A percentile compares a stretch with the other conserved stretches of the same genome.
These are phyloP conservation scores for Globisporangium nunn DNA, from an alignment of 352 stramenopile species.

Conservation along the genomic window DNA sequence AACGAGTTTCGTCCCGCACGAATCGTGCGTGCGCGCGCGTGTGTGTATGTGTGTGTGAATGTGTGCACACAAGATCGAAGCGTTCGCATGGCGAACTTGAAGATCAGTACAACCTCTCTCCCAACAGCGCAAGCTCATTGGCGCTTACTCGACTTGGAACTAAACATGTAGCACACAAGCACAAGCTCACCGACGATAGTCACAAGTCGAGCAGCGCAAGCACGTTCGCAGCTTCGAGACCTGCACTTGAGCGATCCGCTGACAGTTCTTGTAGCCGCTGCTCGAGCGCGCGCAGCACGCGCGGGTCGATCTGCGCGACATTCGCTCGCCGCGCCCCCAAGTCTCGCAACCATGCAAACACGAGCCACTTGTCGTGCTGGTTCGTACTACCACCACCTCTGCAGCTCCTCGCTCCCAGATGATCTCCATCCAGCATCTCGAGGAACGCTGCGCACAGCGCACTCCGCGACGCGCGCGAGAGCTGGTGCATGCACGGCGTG, in stretches of 20 bases:
- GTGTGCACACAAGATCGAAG: too few relatives aligned
- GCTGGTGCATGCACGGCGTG: slow-evolving; percentile 21
- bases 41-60: not conserved
- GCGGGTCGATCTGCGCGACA: slow-evolving; percentile 27
- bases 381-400: not conserved
- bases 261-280: slow-evolving; percentile 23
- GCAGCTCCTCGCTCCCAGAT: not conserved
- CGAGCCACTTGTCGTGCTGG: slow-evolving; percentile 24
- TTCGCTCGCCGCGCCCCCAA: slow-evolving; percentile 7
- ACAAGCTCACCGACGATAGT: not conserved
- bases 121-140: too few relatives aligned
- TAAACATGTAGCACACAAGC: too few relatives aligned
- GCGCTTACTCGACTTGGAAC: too few relatives aligned
- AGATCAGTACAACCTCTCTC: not conserved
- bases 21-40: too few relatives aligned
- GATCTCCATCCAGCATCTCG: slow-evolving; percentile 27
- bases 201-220: slow-evolving; percentile 23
- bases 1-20: not conserved
- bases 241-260: slow-evolving; percentile 18
- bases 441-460: slow-evolving; percentile 52
- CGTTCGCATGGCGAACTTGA: not conserved
- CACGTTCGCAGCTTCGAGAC: slow-evolving; percentile 31
- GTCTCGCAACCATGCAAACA: slow-evolving; percentile 39
- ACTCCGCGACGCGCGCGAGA: slow-evolving; percentile 28
- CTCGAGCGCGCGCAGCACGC: slow-evolving; percentile 26